Conservation (phyloP, 805 yeast genomes). For the Dipodascus albidus region DNA sequence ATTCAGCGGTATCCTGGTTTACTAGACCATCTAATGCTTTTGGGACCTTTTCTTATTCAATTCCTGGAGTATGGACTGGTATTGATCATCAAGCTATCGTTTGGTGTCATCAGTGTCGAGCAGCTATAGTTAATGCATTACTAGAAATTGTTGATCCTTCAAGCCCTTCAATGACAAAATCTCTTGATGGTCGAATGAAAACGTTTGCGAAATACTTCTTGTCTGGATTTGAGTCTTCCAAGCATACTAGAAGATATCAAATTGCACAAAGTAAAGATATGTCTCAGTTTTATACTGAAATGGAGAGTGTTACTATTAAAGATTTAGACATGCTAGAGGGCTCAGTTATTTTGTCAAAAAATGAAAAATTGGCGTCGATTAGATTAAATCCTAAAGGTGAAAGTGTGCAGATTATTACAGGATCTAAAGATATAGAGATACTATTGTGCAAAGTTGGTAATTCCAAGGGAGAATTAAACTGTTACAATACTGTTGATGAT, state of each 20-base stretch:
- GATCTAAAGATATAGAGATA: conserved; percentile 3
- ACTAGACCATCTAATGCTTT: conserved; percentile 69
- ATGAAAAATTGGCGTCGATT: conserved; percentile 2
- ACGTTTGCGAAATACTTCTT: conserved; percentile 35
- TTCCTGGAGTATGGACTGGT: conserved; percentile 86
- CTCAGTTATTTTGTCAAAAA: conserved; percentile 4
- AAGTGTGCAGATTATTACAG: conserved; percentile 4
- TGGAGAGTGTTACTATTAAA: neutral
- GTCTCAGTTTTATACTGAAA: neutral
- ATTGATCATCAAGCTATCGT: conserved; percentile 88
- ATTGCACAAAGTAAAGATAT: neutral
- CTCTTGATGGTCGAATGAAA: conserved; percentile 45
- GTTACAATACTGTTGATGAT: conserved; percentile 34
- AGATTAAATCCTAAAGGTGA: conserved; percentile 9
- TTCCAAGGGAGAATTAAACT: conserved; percentile 3
- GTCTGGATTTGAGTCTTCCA: conserved; percentile 19
- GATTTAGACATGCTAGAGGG: conserved; percentile 12
- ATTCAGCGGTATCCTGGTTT: conserved; percentile 56
- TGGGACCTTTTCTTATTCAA: conserved; percentile 69
- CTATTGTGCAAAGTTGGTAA: conserved; percentile 16
- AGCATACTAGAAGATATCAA: neutral
- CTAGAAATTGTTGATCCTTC: conserved; percentile 36
- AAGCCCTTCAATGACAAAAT: conserved; percentile 23
- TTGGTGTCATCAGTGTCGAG: conserved; percentile 82
- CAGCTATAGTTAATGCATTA: conserved; percentile 43